Conservation (phyloP, 2,329 filamentous ascomycete species). For the Phialophora tarda region DNA sequence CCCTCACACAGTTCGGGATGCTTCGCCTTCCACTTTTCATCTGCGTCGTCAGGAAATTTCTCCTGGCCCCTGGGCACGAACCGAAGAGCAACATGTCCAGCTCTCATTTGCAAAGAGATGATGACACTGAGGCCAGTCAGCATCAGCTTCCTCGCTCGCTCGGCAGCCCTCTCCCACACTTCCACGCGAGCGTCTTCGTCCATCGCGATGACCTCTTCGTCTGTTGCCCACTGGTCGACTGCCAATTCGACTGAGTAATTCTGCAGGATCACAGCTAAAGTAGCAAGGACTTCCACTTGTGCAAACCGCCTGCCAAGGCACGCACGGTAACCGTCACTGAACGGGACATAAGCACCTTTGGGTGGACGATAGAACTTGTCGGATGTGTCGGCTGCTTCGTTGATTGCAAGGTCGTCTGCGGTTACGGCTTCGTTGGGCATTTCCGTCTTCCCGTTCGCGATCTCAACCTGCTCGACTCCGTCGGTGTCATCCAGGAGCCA, state of each 20-base stretch:
- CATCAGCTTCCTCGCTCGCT: slow-evolving; percentile 60
- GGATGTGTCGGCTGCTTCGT: slow-evolving; percentile 66
- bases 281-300: slow-evolving; percentile 62
- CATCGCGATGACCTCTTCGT: slow-evolving; percentile 62
- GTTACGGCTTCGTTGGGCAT: slow-evolving; percentile 38
- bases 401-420: slow-evolving; percentile 53
- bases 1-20: slow-evolving; percentile 34
- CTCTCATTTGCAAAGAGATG: slow-evolving; percentile 73
- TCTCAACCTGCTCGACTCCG: slow-evolving; percentile 19
- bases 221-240: slow-evolving; percentile 64
- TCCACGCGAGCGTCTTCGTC: slow-evolving; percentile 51
- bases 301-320: slow-evolving; percentile 63
- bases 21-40: slow-evolving; percentile 39
- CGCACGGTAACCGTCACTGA: slow-evolving; percentile 61
- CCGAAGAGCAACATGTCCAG: slow-evolving; percentile 66
- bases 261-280: slow-evolving; percentile 59
- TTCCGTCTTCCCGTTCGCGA: slow-evolving; percentile 19
- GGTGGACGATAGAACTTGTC: slow-evolving; percentile 64
- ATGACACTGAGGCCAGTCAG: slow-evolving; percentile 62
- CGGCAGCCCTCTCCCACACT: slow-evolving; percentile 67
- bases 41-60: slow-evolving; percentile 58
- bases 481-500: slow-evolving; percentile 62
- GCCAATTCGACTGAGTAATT: slow-evolving; percentile 72
- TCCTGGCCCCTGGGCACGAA: slow-evolving; percentile 73
- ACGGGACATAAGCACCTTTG: slow-evolving; percentile 61